Evolutionary conservation across 1,284 basidiomycete species (phyloP).

Genomic region (Tranzscheliella williamsii): DNA sequence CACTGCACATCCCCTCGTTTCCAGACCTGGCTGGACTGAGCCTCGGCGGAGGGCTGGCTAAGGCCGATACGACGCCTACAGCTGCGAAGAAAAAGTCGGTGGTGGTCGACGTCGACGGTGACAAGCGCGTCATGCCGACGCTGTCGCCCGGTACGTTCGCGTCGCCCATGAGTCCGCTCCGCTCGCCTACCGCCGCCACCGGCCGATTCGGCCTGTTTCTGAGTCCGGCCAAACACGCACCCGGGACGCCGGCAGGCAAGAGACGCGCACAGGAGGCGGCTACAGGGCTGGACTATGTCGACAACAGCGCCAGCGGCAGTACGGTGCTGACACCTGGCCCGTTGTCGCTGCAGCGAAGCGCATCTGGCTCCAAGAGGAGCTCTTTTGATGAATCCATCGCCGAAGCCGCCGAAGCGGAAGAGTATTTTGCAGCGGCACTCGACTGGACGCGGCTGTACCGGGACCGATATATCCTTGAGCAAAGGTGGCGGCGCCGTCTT

Average conservation of each 20-base stretch:
- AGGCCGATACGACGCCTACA: background rate
- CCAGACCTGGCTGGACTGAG: constrained; percentile 12
- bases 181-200: constrained; percentile 23
- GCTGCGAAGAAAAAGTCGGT: background rate
- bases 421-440: constrained; percentile 20
- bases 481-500: constrained; percentile 15
- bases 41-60: background rate
- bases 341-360: constrained; percentile 12
- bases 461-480: constrained; percentile 23
- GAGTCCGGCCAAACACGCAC: constrained; percentile 12
- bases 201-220: constrained; percentile 30
- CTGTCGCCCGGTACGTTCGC: background rate
- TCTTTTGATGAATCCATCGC: constrained; percentile 2
- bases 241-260: constrained; percentile 22
- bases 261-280: constrained; percentile 23
- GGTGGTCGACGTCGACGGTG: constrained; percentile 12
- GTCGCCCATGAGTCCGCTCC: constrained; percentile 15
- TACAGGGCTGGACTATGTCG: background rate
- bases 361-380: no score
- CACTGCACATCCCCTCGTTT: constrained; percentile 37
- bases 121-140: background rate
- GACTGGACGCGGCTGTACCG: constrained; percentile 29
- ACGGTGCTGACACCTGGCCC: no score
- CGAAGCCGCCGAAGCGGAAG: constrained; percentile 30
- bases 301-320: no score